These are phyloP conservation scores for Aspergillus nanangensis DNA, from an alignment of 495 filamentous ascomycete genomes.

Conservation along the genomic window DNA sequence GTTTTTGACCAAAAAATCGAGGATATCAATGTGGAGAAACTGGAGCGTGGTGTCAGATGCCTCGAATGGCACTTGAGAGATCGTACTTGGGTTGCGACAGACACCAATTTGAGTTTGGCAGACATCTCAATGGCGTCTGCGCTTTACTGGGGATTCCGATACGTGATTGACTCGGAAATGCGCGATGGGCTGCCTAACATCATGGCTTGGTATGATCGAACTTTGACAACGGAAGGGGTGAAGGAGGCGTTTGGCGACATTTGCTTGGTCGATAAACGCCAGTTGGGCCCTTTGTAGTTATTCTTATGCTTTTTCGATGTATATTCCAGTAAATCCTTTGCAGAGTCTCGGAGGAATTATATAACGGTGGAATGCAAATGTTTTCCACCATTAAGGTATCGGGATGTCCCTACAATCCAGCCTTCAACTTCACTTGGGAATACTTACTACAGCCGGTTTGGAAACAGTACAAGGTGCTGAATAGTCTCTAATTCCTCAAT, in stretches of 20 bases:
- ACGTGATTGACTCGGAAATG: not conserved
- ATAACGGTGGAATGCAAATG: no score
- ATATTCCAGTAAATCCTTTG: not conserved
- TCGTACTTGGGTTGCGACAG: not conserved
- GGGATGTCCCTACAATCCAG: no score
- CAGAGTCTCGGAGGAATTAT: no score
- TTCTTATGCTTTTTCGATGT: no score
- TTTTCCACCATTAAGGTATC: no score
- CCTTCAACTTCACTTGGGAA: no score
- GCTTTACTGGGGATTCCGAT: not conserved
- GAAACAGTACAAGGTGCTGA: no score
- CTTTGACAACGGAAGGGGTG: not conserved
- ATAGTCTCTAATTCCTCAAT: no score
- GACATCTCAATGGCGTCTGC: not conserved
- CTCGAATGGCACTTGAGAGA: not conserved
- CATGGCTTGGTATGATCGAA: not conserved
- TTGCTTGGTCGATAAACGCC: not conserved
- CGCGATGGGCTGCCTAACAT: not conserved
- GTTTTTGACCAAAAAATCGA: not conserved
- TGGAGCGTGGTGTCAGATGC: not conserved
- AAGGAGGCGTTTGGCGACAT: not conserved
- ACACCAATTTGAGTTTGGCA: not conserved
- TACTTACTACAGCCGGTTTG: no score
- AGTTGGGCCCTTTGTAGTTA: not conserved
- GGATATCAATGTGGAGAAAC: not conserved